phyloP scores from a whole-genome alignment of 2,329 filamentous ascomycete species.

The Trichoderma koningiopsis region DNA sequence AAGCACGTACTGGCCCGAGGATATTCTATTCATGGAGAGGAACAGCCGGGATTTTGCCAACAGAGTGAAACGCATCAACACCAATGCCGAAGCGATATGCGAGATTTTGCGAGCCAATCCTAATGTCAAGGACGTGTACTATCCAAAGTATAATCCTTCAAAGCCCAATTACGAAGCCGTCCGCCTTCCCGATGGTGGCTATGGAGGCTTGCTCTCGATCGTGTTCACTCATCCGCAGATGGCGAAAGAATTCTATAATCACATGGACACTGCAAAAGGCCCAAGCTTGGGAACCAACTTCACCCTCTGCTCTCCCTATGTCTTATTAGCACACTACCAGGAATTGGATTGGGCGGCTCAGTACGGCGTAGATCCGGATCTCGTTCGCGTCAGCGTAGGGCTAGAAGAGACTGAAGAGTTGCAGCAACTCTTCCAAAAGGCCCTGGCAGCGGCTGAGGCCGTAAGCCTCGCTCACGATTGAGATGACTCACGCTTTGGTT shows the following conservation, averaged over 20 bases:
- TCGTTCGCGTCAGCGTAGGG: conserved; percentile 87
- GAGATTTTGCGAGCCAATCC: conserved; percentile 64
- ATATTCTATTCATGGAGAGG: conserved; percentile 90
- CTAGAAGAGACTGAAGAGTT: conserved; percentile 76
- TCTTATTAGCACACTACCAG: conserved; percentile 84
- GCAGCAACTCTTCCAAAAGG: conserved; percentile 63
- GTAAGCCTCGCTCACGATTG: neutral
- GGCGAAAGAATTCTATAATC: conserved; percentile 82
- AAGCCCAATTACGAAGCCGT: conserved; percentile 76
- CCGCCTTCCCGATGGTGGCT: conserved; percentile 73
- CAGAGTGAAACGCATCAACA: conserved; percentile 81
- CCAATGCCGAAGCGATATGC: conserved; percentile 81
- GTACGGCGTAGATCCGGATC: conserved; percentile 77
- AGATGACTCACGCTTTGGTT: neutral
- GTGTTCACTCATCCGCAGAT: conserved; percentile 72
- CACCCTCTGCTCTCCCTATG: conserved; percentile 87
- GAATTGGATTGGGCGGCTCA: conserved; percentile 89
- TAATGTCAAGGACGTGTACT: conserved; percentile 77
- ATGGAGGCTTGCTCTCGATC: conserved; percentile 85
- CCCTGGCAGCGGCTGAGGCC: conserved; percentile 61
- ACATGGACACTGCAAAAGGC: conserved; percentile 84
- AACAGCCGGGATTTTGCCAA: conserved; percentile 91
- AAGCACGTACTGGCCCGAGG: conserved; percentile 92
- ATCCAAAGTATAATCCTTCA: conserved; percentile 78
- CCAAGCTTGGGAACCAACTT: conserved; percentile 97